Evolutionary conservation across 140 eudicot genomes (phyloP), one percentile per base, ranked within the genome.

Genomic region (Cichorium intybus): DNA sequence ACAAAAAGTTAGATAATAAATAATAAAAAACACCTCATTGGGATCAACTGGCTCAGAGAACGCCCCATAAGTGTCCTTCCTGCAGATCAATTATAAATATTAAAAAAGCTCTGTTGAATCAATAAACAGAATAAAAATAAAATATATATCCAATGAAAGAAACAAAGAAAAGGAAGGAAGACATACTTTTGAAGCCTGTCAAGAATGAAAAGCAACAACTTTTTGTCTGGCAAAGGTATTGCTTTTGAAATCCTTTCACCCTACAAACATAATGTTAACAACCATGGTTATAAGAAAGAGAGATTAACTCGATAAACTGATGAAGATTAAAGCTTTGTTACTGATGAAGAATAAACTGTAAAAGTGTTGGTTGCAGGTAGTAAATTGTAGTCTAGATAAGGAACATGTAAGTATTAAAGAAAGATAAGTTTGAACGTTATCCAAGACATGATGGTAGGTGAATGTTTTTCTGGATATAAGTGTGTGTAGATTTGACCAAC

Each of bases 11-110:
- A 34, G 34, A 48, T 12, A 10, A 23, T 56, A 33, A 35, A 59
- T 49, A 28, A 53, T 60, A 61, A 24, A 48, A 58, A 70, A 45
- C 73, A 93, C 99, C 99, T 93, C 99, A 48, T 84, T 66, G 3
- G 82, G 84, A 81, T 88, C 96, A 68, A 93, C 99, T 0, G 99
- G 99, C 39, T 93, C 96, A n/a, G 99, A 89, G 77, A 81, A 92
- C 5, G 83, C 99, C 10, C 87, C 96, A 56, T 88, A 83, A 67
- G 97, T 88, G 60, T 93, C 99, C 82, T 93, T 88, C 86, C 99
- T 93, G 87, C 80, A 83, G 52, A 64, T 26, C 15, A 53, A 68
- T 46, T 33, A 64, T 39, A 10, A 35, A 59, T 33, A 74, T 69
- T 4, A 60, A 69, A 49, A 43, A 10, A 61, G 31, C 24, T 37